Conservation (phyloP, 208 protist species). For the Trypanosoma scelopori region DNA sequence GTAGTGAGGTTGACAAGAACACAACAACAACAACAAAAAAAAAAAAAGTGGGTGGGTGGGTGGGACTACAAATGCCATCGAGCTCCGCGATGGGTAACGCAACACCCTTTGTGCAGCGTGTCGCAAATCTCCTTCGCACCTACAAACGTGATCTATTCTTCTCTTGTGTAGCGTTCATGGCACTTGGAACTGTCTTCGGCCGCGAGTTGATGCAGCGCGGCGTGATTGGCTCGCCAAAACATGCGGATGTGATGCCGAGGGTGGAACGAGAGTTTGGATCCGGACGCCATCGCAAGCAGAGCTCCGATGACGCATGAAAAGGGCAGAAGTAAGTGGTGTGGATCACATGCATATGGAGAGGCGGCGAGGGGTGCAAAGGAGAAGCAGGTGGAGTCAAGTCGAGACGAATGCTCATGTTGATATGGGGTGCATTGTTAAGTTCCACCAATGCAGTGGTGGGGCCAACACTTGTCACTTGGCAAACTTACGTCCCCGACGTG, state of each 20-base stretch:
- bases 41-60: no score
- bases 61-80: constrained; percentile 10
- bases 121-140: constrained; percentile 31
- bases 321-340: neutral
- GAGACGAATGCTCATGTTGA: no score
- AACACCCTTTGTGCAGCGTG: constrained; percentile 27
- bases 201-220: constrained; percentile 56
- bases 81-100: neutral
- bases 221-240: constrained; percentile 34
- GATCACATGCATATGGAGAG: no score
- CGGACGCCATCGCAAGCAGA: constrained; percentile 5
- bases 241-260: constrained; percentile 33
- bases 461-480: no score
- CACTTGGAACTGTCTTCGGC: constrained; percentile 42
- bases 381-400: no score
- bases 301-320: neutral
- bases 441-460: no score
- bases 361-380: no score
- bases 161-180: constrained; percentile 48
- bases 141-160: constrained; percentile 66
- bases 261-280: constrained; percentile 53
- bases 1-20: neutral
- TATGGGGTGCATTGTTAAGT: no score
- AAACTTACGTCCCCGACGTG: no score
- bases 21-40: neutral